Evolutionary conservation across 306 rosid species (phyloP).

Genomic region (cucumber (Cucumis sativus)): DNA sequence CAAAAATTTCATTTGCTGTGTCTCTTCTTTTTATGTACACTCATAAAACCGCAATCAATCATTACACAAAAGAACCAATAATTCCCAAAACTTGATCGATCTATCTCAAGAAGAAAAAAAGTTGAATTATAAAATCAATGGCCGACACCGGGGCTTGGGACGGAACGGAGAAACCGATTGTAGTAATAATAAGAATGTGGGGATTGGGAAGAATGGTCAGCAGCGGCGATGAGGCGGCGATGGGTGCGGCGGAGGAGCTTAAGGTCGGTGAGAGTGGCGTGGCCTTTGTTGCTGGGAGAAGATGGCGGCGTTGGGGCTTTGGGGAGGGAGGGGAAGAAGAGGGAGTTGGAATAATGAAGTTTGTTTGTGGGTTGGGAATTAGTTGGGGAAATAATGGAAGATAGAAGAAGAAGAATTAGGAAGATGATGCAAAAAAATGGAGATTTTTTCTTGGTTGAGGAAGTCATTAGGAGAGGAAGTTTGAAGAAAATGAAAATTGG

Average conservation of each 20-base stretch:
- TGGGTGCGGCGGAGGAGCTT: background rate
- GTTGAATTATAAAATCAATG: background rate
- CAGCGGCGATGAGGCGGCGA: background rate
- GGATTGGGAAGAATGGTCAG: background rate
- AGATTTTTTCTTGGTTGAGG: background rate
- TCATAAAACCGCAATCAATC: background rate
- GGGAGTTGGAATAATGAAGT: background rate
- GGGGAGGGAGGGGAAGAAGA: background rate
- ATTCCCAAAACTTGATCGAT: background rate
- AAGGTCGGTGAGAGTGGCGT: background rate
- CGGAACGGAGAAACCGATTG: slow-evolving; percentile 11
- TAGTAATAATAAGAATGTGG: background rate
- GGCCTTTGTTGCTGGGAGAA: background rate
- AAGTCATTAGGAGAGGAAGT: background rate
- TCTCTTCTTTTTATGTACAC: background rate
- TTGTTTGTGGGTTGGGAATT: background rate
- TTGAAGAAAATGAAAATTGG: background rate
- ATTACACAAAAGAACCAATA: background rate
- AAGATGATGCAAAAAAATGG: background rate
- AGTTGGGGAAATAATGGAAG: background rate
- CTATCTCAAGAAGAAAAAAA: background rate
- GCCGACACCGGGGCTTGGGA: slow-evolving; percentile 12
- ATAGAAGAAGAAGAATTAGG: background rate
- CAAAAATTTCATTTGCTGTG: background rate
- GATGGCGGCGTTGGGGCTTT: background rate